These are phyloP conservation scores for Condylostoma magnum DNA, from an alignment of 169 alveolate genomes.

Conservation along the genomic window DNA sequence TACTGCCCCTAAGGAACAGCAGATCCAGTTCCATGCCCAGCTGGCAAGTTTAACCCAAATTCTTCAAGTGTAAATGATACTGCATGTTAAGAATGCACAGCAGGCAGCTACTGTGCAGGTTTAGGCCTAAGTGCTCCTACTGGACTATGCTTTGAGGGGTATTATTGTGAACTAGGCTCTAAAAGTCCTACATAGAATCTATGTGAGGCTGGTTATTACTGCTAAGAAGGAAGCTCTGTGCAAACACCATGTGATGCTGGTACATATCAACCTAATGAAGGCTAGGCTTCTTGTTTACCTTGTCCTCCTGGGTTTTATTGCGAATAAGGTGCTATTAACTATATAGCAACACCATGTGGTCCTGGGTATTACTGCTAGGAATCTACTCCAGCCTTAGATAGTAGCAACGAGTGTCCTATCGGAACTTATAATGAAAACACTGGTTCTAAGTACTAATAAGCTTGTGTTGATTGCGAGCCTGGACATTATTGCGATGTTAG, in stretches of 20 bases:
- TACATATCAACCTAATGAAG: conserved; percentile 7
- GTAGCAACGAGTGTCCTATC: too few species aligned
- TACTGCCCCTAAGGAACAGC: conserved; percentile 60
- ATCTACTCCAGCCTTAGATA: too few species aligned
- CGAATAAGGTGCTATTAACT: conserved; percentile 24
- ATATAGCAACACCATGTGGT: conserved; percentile 1
- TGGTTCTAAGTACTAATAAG: conserved; percentile 53
- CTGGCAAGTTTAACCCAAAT: conserved; percentile 30
- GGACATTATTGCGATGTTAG: conserved; percentile 50
- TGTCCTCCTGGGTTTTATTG: conserved; percentile 30
- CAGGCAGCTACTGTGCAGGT: conserved; percentile 37
- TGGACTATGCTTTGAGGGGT: conserved; percentile 54
- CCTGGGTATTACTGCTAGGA: conserved; percentile 11
- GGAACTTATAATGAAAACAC: conserved; percentile 53
- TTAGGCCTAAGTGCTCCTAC: neutral
- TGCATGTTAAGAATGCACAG: conserved; percentile 42
- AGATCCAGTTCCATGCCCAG: conserved; percentile 44
- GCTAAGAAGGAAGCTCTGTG: conserved; percentile 37
- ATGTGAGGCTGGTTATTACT: conserved; percentile 35
- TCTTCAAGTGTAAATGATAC: conserved; percentile 3
- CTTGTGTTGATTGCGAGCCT: conserved; percentile 50
- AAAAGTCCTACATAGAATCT: conserved; percentile 21
- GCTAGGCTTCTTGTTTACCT: neutral
- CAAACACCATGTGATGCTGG: conserved; percentile 32
- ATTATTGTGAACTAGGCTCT: conserved; percentile 64